phyloP scores from a whole-genome alignment of 371 early-diverging fungal species.

The Dentiscutata heterogama region DNA sequence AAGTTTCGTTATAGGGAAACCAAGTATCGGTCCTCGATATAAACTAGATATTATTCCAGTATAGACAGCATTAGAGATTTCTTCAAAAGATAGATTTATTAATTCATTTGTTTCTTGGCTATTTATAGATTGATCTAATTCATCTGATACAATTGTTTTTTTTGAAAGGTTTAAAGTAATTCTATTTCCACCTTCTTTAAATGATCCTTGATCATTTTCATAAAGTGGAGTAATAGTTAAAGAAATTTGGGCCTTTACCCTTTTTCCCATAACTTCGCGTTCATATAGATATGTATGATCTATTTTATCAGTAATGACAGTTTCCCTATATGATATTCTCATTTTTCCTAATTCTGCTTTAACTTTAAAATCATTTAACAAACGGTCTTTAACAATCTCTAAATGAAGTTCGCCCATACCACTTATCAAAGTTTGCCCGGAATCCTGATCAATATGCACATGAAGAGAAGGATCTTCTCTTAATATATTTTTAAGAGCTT shows the following conservation, averaged over 20 bases:
- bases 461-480: slow-evolving; percentile 94
- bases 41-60: slow-evolving; percentile 81
- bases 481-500: slow-evolving; percentile 78
- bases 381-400: slow-evolving; percentile 87
- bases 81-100: neutral
- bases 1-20: slow-evolving; percentile 81
- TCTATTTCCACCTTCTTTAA: slow-evolving; percentile 35
- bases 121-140: neutral
- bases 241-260: slow-evolving; percentile 68
- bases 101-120: slow-evolving; percentile 18
- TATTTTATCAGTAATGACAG: slow-evolving; percentile 56
- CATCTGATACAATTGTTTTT: neutral
- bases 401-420: slow-evolving; percentile 98
- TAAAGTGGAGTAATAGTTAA: slow-evolving; percentile 63
- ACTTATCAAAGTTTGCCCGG: slow-evolving; percentile 90
- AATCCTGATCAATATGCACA: slow-evolving; percentile 81
- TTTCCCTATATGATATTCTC: slow-evolving; percentile 91
- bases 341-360: slow-evolving; percentile 87
- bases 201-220: slow-evolving; percentile 50
- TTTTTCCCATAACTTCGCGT: slow-evolving; percentile 79
- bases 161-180: neutral
- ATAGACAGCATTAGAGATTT: slow-evolving; percentile 60
- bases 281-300: slow-evolving; percentile 63
- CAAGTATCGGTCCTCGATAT: slow-evolving; percentile 82
- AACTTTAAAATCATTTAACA: slow-evolving; percentile 83